phyloP scores from a whole-genome alignment of 148 eudicot genomes.

The Arbutus unedo region DNA sequence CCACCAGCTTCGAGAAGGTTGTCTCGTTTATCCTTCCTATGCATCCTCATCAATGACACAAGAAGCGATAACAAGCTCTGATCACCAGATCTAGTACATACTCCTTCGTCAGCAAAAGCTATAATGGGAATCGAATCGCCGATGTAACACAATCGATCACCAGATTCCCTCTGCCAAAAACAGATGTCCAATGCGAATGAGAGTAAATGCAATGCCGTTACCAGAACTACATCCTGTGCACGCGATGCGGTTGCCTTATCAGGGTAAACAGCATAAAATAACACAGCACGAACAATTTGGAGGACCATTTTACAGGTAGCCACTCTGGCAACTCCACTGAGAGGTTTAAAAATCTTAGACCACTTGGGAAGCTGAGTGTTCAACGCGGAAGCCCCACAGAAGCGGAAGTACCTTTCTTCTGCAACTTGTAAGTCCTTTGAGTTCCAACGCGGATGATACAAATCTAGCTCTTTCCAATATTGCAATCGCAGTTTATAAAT shows the following conservation, averaged over 20 bases:
- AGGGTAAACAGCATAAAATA: conserved; percentile 60
- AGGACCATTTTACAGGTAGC: conserved; percentile 75
- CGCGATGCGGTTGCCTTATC: conserved; percentile 59
- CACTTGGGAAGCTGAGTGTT: conserved; percentile 82
- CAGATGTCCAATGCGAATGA: conserved; percentile 78
- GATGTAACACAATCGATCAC: conserved; percentile 27
- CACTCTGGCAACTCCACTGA: conserved; percentile 62
- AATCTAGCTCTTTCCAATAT: conserved; percentile 87
- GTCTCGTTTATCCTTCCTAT: conserved; percentile 47
- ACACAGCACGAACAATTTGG: conserved; percentile 68
- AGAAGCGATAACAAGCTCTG: conserved; percentile 85
- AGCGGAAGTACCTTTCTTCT: conserved; percentile 84
- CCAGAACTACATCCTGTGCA: conserved; percentile 80
- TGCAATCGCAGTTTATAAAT: conserved; percentile 71
- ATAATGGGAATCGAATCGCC: conserved; percentile 55
- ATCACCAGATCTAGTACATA: conserved; percentile 31
- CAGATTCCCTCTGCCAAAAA: conserved; percentile 43
- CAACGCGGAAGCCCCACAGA: conserved; percentile 76
- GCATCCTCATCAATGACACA: conserved; percentile 70
- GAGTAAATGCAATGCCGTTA: conserved; percentile 81
- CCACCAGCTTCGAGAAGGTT: conserved; percentile 54
- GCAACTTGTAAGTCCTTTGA: conserved; percentile 85
- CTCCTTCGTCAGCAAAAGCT: conserved; percentile 70
- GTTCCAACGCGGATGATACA: conserved; percentile 94
- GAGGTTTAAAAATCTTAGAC: conserved; percentile 72